Evolutionary conservation across 2,329 filamentous ascomycete genomes (phyloP).

Genomic region (Torrubiellomyces zombiae): DNA sequence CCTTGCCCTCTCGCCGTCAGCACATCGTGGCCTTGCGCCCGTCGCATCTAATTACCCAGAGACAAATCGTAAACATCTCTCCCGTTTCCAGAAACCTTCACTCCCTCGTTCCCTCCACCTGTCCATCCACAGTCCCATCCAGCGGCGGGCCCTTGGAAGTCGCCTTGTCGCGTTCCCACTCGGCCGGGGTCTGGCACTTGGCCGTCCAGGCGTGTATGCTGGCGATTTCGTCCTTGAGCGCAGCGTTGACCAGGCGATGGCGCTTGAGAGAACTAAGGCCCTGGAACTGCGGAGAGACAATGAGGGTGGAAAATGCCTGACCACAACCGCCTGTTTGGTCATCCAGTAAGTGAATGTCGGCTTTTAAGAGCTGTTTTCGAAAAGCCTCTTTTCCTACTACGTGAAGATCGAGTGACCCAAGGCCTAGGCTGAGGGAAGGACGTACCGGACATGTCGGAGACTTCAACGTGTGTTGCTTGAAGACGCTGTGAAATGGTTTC

Average conservation of each 20-base stretch:
- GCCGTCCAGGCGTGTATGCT: constrained; percentile 90
- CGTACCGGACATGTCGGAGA: constrained; percentile 83
- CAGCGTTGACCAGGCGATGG: constrained; percentile 71
- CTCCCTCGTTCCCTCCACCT: constrained; percentile 18
- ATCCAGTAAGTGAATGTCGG: too few species aligned
- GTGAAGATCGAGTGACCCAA: too few species aligned
- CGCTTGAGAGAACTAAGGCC: constrained; percentile 65
- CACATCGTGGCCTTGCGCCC: too few species aligned
- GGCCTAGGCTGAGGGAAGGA: constrained; percentile 3
- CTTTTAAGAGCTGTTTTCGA: too few species aligned
- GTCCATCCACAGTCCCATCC: constrained; percentile 26
- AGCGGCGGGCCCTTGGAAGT: constrained; percentile 20
- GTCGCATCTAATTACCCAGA: too few species aligned
- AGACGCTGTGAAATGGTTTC: constrained; percentile 53
- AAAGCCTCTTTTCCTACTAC: too few species aligned
- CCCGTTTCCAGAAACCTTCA: too few species aligned
- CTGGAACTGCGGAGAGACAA: constrained; percentile 50
- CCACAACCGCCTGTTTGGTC: constrained; percentile 43
- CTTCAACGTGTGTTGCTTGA: constrained; percentile 63
- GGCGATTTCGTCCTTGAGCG: constrained; percentile 74
- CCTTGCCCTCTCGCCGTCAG: too few species aligned
- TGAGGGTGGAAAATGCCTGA: constrained; percentile 41
- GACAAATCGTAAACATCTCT: too few species aligned
- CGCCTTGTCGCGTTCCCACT: constrained; percentile 55
- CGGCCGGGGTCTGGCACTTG: constrained; percentile 80